Conservation (phyloP, 805 yeast genomes). For the Sugiyamaella americana region DNA sequence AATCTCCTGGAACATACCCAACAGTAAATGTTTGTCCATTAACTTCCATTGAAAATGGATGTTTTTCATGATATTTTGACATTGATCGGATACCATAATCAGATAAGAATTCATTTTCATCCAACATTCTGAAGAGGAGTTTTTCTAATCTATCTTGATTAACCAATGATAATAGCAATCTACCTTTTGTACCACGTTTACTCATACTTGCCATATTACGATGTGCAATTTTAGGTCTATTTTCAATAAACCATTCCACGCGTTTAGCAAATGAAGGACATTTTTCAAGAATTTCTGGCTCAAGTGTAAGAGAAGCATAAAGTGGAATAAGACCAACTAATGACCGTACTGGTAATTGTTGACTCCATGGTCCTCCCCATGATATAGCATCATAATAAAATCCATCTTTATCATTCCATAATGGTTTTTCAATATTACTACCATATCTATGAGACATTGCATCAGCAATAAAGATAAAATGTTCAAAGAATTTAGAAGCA, state of each 20-base stretch:
- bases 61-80: conserved; percentile 75
- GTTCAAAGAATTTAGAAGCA: conserved; percentile 92
- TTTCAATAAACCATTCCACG: conserved; percentile 74
- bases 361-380: conserved; percentile 62
- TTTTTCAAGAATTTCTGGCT: conserved; percentile 68
- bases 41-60: conserved; percentile 81
- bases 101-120: conserved; percentile 79
- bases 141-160: conserved; percentile 70
- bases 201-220: conserved; percentile 83
- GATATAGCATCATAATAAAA: conserved; percentile 87
- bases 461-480: conserved; percentile 83
- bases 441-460: conserved; percentile 71
- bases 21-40: conserved; percentile 67
- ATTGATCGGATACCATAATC: conserved; percentile 82
- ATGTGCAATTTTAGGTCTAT: conserved; percentile 60
- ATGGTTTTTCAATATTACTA: conserved; percentile 49
- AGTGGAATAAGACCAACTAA: conserved; percentile 88
- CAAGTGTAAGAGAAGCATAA: conserved; percentile 82
- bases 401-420: conserved; percentile 87
- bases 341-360: conserved; percentile 77
- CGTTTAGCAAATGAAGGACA: conserved; percentile 81
- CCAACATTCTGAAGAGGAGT: conserved; percentile 73
- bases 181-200: conserved; percentile 72
- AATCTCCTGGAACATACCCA: conserved; percentile 77
- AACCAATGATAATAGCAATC: conserved; percentile 73